phyloP scores from a whole-genome alignment of 1,139 yeast species.

The Taiozyma sp. region DNA sequence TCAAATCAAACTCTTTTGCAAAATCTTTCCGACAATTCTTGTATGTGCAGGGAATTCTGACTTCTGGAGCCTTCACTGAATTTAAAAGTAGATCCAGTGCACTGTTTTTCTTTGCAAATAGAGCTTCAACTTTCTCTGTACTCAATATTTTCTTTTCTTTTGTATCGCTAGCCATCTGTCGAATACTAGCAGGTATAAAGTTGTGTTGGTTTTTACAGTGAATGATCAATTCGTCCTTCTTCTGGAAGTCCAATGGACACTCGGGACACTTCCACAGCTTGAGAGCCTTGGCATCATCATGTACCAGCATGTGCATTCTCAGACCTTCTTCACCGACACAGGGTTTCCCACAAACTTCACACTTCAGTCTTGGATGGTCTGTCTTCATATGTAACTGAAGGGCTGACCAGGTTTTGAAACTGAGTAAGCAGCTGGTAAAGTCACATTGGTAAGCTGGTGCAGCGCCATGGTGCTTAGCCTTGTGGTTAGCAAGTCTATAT shows the following conservation, averaged over 20 bases:
- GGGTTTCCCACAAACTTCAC: slow-evolving; percentile 62
- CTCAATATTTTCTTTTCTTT: slow-evolving; percentile 1
- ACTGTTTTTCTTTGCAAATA: slow-evolving; percentile 8
- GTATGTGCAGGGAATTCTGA: slow-evolving; percentile 40
- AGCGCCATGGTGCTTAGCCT: slow-evolving; percentile 51
- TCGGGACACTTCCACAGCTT: slow-evolving; percentile 60
- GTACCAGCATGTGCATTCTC: slow-evolving; percentile 66
- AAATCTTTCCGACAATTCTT: slow-evolving; percentile 43
- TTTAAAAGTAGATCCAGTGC: slow-evolving; percentile 29
- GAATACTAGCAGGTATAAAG: slow-evolving; percentile 17
- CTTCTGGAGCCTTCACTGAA: slow-evolving; percentile 34
- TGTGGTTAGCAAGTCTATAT: slow-evolving; percentile 55
- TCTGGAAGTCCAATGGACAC: slow-evolving; percentile 38
- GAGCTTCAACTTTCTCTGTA: slow-evolving; percentile 17
- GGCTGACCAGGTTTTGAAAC: slow-evolving; percentile 73
- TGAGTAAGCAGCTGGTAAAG: slow-evolving; percentile 49
- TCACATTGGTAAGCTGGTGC: slow-evolving; percentile 59
- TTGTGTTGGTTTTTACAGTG: slow-evolving; percentile 39
- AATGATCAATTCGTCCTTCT: slow-evolving; percentile 36
- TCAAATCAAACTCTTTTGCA: slow-evolving; percentile 41
- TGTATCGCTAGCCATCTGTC: slow-evolving; percentile 1
- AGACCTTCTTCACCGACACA: slow-evolving; percentile 73
- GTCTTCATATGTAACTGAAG: slow-evolving; percentile 66
- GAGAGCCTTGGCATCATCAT: slow-evolving; percentile 36
- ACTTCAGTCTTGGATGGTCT: slow-evolving; percentile 66